A percentile compares a stretch with the other conserved stretches of the same genome.
Evolutionary conservation across 1,284 basidiomycete genomes (phyloP).

Genomic region (Fomitopsis schrenkii): DNA sequence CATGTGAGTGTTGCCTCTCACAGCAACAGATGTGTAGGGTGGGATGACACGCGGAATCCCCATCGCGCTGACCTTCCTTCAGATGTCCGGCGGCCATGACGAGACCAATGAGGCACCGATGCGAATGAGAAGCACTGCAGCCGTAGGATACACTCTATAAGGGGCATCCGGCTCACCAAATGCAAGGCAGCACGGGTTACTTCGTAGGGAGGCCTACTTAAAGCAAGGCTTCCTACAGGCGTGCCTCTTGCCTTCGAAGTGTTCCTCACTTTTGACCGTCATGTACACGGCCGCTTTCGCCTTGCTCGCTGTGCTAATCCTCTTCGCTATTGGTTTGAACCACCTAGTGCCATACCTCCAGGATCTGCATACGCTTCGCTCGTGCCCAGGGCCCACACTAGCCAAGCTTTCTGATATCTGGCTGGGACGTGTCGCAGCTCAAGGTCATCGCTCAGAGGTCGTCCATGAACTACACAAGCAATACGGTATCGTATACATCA

Average conservation of each 20-base stretch:
- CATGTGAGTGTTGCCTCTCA: not conserved
- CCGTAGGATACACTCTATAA: too few species aligned
- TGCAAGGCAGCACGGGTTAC: too few species aligned
- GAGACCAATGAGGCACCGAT: too few species aligned
- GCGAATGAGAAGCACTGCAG: too few species aligned
- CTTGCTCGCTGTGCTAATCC: not conserved
- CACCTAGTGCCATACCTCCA: conserved; percentile 23
- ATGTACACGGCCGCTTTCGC: not conserved
- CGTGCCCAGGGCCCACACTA: conserved; percentile 38
- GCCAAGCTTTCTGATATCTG: conserved; percentile 44
- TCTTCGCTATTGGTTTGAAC: not conserved
- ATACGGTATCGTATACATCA: conserved; percentile 34
- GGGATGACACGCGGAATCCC: too few species aligned
- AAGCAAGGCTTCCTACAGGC: not conserved
- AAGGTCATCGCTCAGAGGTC: conserved; percentile 35
- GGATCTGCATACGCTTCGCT: conserved; percentile 28
- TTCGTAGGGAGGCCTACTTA: too few species aligned
- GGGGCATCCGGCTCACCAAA: too few species aligned
- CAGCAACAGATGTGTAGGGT: too few species aligned
- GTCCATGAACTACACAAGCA: conserved; percentile 45
- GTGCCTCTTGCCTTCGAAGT: not conserved
- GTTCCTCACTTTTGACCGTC: not conserved
- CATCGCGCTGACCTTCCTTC: too few species aligned
- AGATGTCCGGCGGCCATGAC: too few species aligned
- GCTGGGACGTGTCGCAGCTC: conserved; percentile 37